Evolutionary conservation across 2,329 filamentous ascomycete species (phyloP).

Genomic region (Apiospora kogelbergensis): DNA sequence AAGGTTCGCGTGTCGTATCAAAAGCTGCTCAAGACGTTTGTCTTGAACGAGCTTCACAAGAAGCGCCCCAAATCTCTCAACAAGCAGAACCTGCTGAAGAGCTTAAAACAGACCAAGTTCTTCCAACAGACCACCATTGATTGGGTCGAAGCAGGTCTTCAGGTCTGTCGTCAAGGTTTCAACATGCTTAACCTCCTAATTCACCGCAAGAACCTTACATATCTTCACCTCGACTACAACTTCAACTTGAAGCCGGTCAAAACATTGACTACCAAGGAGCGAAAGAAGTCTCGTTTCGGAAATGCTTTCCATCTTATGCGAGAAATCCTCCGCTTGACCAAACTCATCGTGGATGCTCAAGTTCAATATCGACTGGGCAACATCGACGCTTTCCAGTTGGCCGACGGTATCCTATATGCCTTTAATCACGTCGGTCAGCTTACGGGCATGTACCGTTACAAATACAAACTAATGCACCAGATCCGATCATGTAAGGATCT

Average conservation of each 20-base stretch:
- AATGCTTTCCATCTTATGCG: constrained; percentile 99
- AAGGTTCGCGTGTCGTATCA: constrained; percentile 98
- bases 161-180: constrained; percentile 97
- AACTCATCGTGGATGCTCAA: constrained; percentile 96
- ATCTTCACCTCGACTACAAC: constrained; percentile 98
- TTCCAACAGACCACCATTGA: constrained; percentile 99
- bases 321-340: constrained; percentile 92
- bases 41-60: constrained; percentile 95
- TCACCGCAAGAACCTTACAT: constrained; percentile 97
- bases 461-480: constrained; percentile 99
- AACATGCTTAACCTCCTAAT: constrained; percentile 99
- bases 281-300: constrained; percentile 98
- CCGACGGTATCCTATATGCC: constrained; percentile 97
- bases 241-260: constrained; percentile 99
- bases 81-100: constrained; percentile 87
- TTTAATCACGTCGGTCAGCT: constrained; percentile 99
- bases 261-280: constrained; percentile 96
- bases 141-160: constrained; percentile 97
- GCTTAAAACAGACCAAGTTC: constrained; percentile 95
- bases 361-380: constrained; percentile 97
- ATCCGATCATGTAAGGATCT: constrained; percentile 98
- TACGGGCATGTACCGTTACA: constrained; percentile 99
- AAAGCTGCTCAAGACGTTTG: constrained; percentile 93
- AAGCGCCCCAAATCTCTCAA: constrained; percentile 94
- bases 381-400: constrained; percentile 97